phyloP scores from a whole-genome alignment of 352 stramenopile species.

The Globisporangium polare region DNA sequence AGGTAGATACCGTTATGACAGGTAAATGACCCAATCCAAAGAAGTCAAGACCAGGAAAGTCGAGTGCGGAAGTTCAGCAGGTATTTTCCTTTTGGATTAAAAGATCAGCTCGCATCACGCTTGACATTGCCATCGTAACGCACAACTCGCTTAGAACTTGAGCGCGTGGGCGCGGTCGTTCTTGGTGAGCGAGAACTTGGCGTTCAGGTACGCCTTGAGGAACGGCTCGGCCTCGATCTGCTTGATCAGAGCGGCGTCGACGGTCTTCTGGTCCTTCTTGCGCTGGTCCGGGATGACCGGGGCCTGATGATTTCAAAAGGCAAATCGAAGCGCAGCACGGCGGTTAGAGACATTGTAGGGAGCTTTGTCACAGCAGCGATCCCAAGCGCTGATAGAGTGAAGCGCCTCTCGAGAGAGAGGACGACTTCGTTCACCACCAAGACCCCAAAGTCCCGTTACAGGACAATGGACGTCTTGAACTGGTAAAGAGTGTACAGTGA shows the following conservation, averaged over 20 bases:
- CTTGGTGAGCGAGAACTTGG: constrained; percentile 98
- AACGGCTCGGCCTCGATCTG: constrained; percentile 87
- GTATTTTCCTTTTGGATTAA: constrained; percentile 28
- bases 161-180: constrained; percentile 98
- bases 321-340: constrained; percentile 21
- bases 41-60: no score
- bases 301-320: constrained; percentile 30
- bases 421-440: constrained; percentile 10
- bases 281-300: constrained; percentile 95
- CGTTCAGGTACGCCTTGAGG: constrained; percentile 98
- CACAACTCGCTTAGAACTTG: constrained; percentile 94
- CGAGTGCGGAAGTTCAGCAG: constrained; percentile 53
- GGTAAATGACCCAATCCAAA: no score
- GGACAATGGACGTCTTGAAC: neutral
- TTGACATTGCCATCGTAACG: constrained; percentile 8
- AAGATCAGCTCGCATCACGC: constrained; percentile 19
- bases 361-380: constrained; percentile 90
- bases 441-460: constrained; percentile 24
- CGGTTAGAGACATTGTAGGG: constrained; percentile 37
- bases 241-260: constrained; percentile 92
- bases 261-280: constrained; percentile 98
- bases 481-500: constrained; percentile 16
- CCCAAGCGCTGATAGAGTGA: constrained; percentile 80
- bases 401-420: constrained; percentile 9
- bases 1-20: no score